Evolutionary conservation across 768 basidiomycete species (phyloP).

Genomic region (Mycena belliarum): DNA sequence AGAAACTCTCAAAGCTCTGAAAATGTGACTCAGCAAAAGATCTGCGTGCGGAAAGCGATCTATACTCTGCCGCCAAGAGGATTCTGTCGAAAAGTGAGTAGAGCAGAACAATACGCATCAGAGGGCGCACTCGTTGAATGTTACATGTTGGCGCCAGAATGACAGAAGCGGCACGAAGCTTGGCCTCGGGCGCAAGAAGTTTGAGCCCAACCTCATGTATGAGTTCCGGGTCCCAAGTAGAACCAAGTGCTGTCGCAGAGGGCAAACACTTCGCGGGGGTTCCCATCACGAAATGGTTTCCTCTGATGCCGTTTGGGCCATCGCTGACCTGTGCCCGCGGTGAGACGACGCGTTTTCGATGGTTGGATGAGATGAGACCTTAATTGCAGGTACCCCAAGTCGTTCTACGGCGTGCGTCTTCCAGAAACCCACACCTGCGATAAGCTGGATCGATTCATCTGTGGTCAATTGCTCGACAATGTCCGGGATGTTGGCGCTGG

Average conservation of each 20-base stretch:
- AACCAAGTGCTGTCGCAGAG: slow-evolving; percentile 71
- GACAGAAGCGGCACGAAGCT: slow-evolving; percentile 65
- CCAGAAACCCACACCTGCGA: slow-evolving; percentile 79
- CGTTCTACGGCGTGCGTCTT: slow-evolving; percentile 66
- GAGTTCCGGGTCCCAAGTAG: slow-evolving; percentile 71
- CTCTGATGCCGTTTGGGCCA: slow-evolving; percentile 76
- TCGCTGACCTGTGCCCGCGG: slow-evolving; percentile 59
- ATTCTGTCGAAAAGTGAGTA: slow-evolving; percentile 39
- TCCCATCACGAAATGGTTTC: slow-evolving; percentile 79
- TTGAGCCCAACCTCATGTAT: slow-evolving; percentile 62
- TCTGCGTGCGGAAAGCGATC: not conserved
- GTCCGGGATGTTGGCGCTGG: slow-evolving; percentile 58
- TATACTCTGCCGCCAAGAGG: slow-evolving; percentile 69
- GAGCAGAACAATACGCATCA: not conserved
- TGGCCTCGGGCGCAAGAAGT: slow-evolving; percentile 72
- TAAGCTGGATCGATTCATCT: slow-evolving; percentile 73
- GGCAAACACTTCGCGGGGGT: slow-evolving; percentile 81
- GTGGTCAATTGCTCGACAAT: slow-evolving; percentile 67
- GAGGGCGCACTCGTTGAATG: slow-evolving; percentile 63
- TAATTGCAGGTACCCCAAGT: slow-evolving; percentile 70
- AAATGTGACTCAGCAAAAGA: not conserved
- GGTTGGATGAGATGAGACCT: slow-evolving; percentile 39
- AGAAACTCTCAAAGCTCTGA: slow-evolving; percentile 76
- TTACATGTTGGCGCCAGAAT: slow-evolving; percentile 83
- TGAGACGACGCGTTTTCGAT: not conserved